Conservation (phyloP, 129 eudicot genomes). For the Sambucus nigra region DNA sequence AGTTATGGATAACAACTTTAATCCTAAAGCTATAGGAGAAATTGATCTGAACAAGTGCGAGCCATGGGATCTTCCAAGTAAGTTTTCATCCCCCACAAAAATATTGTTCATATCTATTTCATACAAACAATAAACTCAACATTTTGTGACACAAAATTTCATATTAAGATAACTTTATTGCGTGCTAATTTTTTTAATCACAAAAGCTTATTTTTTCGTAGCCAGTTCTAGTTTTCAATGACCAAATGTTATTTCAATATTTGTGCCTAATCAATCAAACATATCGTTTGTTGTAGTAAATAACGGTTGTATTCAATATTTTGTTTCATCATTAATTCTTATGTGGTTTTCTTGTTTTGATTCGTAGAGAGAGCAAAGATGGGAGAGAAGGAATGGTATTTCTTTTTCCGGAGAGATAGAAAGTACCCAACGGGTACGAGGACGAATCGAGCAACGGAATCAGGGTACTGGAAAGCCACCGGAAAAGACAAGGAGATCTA, state of each 20-base stretch:
- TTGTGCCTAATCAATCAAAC: not conserved
- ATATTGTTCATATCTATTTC: not conserved
- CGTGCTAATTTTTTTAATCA: no score
- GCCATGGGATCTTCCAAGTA: constrained; percentile 91
- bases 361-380: constrained; percentile 63
- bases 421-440: constrained; percentile 96
- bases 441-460: constrained; percentile 84
- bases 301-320: no score
- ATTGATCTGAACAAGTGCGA: constrained; percentile 82
- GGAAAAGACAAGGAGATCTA: constrained; percentile 81
- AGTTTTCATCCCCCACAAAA: constrained; percentile 6
- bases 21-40: constrained; percentile 60
- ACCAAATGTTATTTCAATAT: not conserved
- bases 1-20: constrained; percentile 65
- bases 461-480: constrained; percentile 98
- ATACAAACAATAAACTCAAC: no score
- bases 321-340: not conserved
- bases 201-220: no score
- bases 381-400: constrained; percentile 97
- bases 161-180: no score
- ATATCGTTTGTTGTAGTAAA: not conserved
- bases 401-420: constrained; percentile 85
- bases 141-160: no score
- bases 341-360: not conserved
- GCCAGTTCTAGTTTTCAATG: no score